Evolutionary conservation across 2,329 filamentous ascomycete genomes (phyloP).

Genomic region (Alternaria tenuissima): DNA sequence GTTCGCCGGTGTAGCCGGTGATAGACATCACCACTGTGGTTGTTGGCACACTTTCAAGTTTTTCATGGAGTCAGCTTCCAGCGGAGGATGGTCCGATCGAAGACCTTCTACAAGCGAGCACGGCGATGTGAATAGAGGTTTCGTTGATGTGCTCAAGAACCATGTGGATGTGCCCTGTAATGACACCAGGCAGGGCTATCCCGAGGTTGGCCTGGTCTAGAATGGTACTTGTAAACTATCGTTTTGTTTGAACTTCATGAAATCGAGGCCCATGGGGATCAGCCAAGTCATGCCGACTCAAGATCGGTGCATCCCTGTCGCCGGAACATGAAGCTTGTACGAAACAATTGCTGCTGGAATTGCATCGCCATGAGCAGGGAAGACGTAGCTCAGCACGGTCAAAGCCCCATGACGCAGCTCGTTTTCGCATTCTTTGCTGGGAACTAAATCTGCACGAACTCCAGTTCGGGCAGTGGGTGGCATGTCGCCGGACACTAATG

Average conservation of each 20-base stretch:
- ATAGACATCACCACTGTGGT: neutral
- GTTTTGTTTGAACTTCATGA: conserved; percentile 1
- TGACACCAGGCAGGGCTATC: neutral
- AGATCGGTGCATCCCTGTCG: conserved; percentile 4
- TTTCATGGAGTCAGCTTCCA: conserved; percentile 4
- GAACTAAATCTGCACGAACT: conserved; percentile 1
- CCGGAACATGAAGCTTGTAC: neutral
- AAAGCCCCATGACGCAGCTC: conserved; percentile 5
- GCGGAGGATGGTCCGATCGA: conserved; percentile 7
- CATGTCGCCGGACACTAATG: conserved; percentile 5
- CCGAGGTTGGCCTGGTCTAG: conserved; percentile 1
- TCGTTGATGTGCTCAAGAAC: neutral
- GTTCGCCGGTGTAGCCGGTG: neutral
- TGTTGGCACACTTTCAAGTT: neutral
- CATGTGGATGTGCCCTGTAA: conserved; percentile 2
- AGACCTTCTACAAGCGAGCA: conserved; percentile 6
- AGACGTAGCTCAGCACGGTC: conserved; percentile 8
- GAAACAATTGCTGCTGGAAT: neutral
- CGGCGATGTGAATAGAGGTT: conserved; percentile 3
- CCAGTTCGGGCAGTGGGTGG: conserved; percentile 12
- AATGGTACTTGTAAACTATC: neutral
- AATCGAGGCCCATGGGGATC: conserved; percentile 5
- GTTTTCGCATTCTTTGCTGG: conserved; percentile 6
- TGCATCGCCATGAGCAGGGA: conserved; percentile 7
- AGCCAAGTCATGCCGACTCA: conserved; percentile 1